Evolutionary conservation across 495 filamentous ascomycete genomes (phyloP).

Genomic region (Penicillium steckii): DNA sequence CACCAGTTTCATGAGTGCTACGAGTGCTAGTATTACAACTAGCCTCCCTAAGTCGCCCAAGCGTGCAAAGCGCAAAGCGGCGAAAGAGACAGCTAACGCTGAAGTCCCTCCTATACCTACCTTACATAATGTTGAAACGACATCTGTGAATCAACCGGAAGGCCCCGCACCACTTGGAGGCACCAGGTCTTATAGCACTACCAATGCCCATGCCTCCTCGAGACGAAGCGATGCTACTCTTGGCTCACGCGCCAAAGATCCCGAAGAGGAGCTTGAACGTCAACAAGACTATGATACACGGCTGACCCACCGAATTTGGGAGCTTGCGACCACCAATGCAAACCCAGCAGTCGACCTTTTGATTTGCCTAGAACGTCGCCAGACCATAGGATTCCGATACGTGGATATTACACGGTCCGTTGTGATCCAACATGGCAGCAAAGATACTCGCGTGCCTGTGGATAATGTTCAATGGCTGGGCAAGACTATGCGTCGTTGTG

Average conservation of each 20-base stretch:
- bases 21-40: constrained; percentile 83
- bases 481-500: constrained; percentile 87
- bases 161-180: constrained; percentile 17
- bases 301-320: constrained; percentile 91
- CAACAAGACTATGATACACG: constrained; percentile 80
- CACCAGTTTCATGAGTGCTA: constrained; percentile 89
- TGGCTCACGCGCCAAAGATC: constrained; percentile 23
- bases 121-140: constrained; percentile 38
- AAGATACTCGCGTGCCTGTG: constrained; percentile 87
- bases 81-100: constrained; percentile 49
- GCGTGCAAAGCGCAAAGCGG: constrained; percentile 59
- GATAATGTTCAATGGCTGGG: constrained; percentile 96
- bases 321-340: constrained; percentile 84
- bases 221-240: constrained; percentile 23
- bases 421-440: constrained; percentile 90
- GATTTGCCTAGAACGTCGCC: constrained; percentile 86
- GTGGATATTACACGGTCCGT: constrained; percentile 90
- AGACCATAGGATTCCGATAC: constrained; percentile 94
- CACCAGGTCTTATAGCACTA: constrained; percentile 15
- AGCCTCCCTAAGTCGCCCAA: constrained; percentile 74
- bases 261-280: constrained; percentile 57
- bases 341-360: constrained; percentile 94
- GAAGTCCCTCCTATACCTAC: constrained; percentile 45
- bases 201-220: constrained; percentile 11
- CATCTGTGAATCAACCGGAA: constrained; percentile 47